Evolutionary conservation across 2,329 filamentous ascomycete species (phyloP), one percentile per base, ranked within the genome.

Genomic region (Colletotrichum lupini): DNA sequence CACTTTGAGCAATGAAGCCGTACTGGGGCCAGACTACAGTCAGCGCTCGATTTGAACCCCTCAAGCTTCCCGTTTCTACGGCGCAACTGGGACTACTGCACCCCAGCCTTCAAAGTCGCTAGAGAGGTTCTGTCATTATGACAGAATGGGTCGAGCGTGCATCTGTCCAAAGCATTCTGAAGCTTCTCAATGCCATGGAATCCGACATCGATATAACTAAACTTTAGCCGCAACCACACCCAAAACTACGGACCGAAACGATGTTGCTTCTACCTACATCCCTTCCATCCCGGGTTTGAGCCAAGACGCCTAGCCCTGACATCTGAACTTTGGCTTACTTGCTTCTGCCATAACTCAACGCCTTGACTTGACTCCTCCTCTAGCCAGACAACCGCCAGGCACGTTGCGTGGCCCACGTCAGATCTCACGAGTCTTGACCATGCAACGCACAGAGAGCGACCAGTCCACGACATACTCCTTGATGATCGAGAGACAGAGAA

Each of bases 11-110:
- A 49, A 19, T 49, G 6, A 42, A 49, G 19, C 42, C 42, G 42
- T 49, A 52, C 28, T 42, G 14, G 37, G 55, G 37, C 22, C n/a
- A 22, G 56, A 46, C 49, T 22, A 35, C 49, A 58, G 52, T 28
- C 57, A 49, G 53, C 61, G n/a, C 52, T 49, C 37, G 22, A 30
- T 42, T 65, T 42, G 62, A 57, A 52, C 62, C 62, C 58, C 37
- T 72, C 69, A 60, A 59, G 22, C 26, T 70, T 56, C 56, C 55
- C 46, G 66, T 73, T 65, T 70, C 59, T 60, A 73, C 59, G 59
- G 46, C 53, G 28, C 49, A 28, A 68, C 56, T 57, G 57, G 49
- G 69, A 22, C 58, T 68, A 32, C 49, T 58, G 68, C 65, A 63
- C 64, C 68, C 49, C 64, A 53, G 66, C 32, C 37, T n/a, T 26